Percentiles rank a stretch among this genome's conserved stretches.
Evolutionary conservation across 352 stramenopile species (phyloP).

Genomic region (Phytophthora boehmeriae): DNA sequence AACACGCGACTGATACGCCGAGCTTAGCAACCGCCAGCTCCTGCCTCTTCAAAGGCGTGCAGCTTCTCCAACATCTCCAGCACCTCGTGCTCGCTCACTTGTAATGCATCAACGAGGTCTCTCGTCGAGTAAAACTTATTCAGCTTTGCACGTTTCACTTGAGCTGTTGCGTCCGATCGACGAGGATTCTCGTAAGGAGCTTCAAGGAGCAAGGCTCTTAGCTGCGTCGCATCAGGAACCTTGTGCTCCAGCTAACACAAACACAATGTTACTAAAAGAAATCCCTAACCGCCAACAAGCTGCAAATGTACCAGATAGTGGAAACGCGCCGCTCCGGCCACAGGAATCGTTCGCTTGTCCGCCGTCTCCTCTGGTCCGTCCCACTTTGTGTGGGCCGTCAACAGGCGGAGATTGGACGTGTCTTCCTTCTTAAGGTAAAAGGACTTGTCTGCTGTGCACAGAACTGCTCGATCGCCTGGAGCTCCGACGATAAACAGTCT

Average conservation of each 20-base stretch:
- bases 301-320: slow-evolving; percentile 67
- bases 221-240: slow-evolving; percentile 51
- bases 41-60: slow-evolving; percentile 73
- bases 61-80: slow-evolving; percentile 62
- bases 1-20: slow-evolving; percentile 58
- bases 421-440: slow-evolving; percentile 83
- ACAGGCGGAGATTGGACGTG: slow-evolving; percentile 78
- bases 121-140: slow-evolving; percentile 63
- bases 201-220: slow-evolving; percentile 70
- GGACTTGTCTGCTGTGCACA: slow-evolving; percentile 74
- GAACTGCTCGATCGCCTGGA: slow-evolving; percentile 56
- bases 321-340: slow-evolving; percentile 59
- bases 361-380: slow-evolving; percentile 26
- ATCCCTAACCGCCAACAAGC: not conserved
- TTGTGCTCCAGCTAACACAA: slow-evolving; percentile 66
- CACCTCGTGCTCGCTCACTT: slow-evolving; percentile 73
- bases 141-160: slow-evolving; percentile 54
- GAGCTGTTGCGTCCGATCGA: slow-evolving; percentile 3
- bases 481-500: slow-evolving; percentile 75
- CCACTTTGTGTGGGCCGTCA: slow-evolving; percentile 71
- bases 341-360: slow-evolving; percentile 40
- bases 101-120: slow-evolving; percentile 64
- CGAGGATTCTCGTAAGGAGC: slow-evolving; percentile 56
- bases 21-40: slow-evolving; percentile 70
- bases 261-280: not conserved